phyloP scores from a whole-genome alignment of 2,329 filamentous ascomycete species.

The Aspergillus calidoustus region DNA sequence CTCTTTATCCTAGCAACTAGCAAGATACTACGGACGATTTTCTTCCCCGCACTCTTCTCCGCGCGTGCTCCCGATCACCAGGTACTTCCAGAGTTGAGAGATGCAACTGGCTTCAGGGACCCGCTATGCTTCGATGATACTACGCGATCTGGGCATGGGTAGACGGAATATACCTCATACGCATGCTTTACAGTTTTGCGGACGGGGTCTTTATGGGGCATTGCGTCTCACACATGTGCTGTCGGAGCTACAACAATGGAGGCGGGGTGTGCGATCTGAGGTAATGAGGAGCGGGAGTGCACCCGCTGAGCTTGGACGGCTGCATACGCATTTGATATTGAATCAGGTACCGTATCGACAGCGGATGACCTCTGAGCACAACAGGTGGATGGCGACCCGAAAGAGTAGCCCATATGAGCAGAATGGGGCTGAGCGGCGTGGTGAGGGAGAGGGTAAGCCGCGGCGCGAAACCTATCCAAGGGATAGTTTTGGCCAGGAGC shows the following conservation, averaged over 20 bases:
- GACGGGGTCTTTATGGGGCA: neutral
- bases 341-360: neutral
- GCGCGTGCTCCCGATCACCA: neutral
- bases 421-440: neutral
- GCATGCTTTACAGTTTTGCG: neutral
- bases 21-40: neutral
- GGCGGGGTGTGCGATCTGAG: neutral
- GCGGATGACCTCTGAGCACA: conserved; percentile 35
- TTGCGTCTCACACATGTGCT: neutral
- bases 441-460: conserved; percentile 20
- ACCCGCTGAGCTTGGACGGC: neutral
- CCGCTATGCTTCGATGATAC: neutral
- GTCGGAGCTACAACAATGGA: neutral
- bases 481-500: conserved; percentile 57
- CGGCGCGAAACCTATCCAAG: conserved; percentile 23
- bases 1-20: neutral
- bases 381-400: conserved; percentile 44
- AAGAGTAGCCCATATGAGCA: conserved; percentile 23
- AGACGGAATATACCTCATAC: neutral
- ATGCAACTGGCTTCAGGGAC: conserved; percentile 1
- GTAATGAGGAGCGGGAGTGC: neutral
- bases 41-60: conserved; percentile 8
- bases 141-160: neutral
- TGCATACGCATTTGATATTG: neutral
- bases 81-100: neutral